phyloP scores from a whole-genome alignment of 1,139 yeast genomes.

The Lodderomyces theae region DNA sequence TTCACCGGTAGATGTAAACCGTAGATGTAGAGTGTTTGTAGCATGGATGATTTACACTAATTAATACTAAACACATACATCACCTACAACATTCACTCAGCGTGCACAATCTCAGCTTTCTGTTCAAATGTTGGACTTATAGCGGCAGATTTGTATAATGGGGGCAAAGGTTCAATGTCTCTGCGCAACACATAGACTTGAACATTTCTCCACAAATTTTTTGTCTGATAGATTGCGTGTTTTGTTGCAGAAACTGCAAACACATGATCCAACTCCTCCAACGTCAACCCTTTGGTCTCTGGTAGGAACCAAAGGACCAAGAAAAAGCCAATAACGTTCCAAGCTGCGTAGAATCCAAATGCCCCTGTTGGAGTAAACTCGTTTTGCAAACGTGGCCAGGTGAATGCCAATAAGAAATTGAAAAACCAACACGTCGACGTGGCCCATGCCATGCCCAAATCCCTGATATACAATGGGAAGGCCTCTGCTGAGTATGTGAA shows the following conservation, averaged over 20 bases:
- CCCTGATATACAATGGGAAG: slow-evolving; percentile 81
- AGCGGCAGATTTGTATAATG: slow-evolving; percentile 55
- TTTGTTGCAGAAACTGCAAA: slow-evolving; percentile 53
- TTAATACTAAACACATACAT: background rate
- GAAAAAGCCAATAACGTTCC: slow-evolving; percentile 77
- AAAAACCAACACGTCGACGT: slow-evolving; percentile 86
- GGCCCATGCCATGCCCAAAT: slow-evolving; percentile 82
- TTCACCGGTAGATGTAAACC: slow-evolving; percentile 98
- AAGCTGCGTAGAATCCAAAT: slow-evolving; percentile 85
- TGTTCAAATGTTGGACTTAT: slow-evolving; percentile 62
- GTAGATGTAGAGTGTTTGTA: slow-evolving; percentile 29
- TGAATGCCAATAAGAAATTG: slow-evolving; percentile 70
- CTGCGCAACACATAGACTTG: slow-evolving; percentile 41
- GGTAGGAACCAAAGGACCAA: slow-evolving; percentile 65
- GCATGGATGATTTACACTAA: no score
- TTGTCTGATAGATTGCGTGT: slow-evolving; percentile 57
- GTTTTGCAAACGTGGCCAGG: slow-evolving; percentile 68
- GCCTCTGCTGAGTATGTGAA: slow-evolving; percentile 85
- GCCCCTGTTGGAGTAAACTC: slow-evolving; percentile 80
- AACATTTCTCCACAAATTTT: slow-evolving; percentile 41
- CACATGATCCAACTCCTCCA: slow-evolving; percentile 72
- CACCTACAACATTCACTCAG: slow-evolving; percentile 28
- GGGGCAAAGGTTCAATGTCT: slow-evolving; percentile 50
- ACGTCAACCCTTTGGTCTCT: slow-evolving; percentile 66
- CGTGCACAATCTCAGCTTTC: slow-evolving; percentile 49